Conservation (phyloP, 164 flowering plant species). For the Aristolochia fimbriata region DNA sequence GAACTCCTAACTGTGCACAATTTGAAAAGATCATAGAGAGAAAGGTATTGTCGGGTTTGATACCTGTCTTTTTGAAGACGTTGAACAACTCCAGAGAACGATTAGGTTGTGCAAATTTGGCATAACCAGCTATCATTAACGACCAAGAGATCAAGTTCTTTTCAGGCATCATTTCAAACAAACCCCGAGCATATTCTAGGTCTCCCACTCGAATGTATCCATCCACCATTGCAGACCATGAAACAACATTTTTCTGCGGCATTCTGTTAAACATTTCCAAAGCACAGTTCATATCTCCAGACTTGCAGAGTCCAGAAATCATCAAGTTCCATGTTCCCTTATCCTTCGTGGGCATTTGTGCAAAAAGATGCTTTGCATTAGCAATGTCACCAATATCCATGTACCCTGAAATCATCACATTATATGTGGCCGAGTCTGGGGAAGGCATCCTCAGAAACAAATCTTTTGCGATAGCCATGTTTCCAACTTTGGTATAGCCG, state of each 20-base stretch:
- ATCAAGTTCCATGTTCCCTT: constrained; percentile 29
- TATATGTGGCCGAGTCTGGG: too few species aligned
- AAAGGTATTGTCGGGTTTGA: constrained; percentile 16
- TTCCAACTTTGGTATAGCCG: constrained; percentile 76
- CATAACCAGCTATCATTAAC: constrained; percentile 29
- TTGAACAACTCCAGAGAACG: constrained; percentile 21
- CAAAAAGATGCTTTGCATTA: constrained; percentile 18
- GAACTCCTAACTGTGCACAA: too few species aligned
- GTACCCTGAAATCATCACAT: constrained; percentile 5
- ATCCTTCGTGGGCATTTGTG: constrained; percentile 22
- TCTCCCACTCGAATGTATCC: constrained; percentile 25
- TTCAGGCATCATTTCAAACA: constrained; percentile 32
- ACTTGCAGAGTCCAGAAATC: constrained; percentile 30
- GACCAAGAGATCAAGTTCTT: constrained; percentile 38
- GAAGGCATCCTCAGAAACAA: neutral
- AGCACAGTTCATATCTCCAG: constrained; percentile 22
- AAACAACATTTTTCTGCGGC: constrained; percentile 21
- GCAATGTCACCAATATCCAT: constrained; percentile 21
- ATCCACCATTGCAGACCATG: constrained; percentile 36
- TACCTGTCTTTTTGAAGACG: constrained; percentile 17
- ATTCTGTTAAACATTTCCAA: constrained; percentile 20
- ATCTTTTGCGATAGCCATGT: neutral
- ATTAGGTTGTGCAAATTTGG: constrained; percentile 25
- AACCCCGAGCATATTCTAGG: constrained; percentile 14
- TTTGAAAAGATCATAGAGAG: too few species aligned